These are phyloP conservation scores for Phytophthora pistaciae DNA, from an alignment of 352 stramenopile species.

Conservation along the genomic window DNA sequence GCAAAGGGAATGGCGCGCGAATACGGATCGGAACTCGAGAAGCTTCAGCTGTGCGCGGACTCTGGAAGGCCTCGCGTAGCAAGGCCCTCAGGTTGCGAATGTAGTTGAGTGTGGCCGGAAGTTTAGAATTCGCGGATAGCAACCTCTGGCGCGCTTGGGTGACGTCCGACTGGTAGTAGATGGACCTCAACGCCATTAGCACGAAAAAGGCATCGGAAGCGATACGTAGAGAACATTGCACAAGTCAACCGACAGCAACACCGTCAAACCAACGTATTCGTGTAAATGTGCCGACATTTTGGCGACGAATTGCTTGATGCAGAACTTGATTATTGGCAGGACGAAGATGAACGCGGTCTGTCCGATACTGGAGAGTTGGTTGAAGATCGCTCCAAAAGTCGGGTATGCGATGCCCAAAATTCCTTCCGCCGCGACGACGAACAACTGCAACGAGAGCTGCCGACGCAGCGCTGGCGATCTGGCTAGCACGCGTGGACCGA, in stretches of 20 bases:
- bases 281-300: slow-evolving; percentile 20
- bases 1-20: slow-evolving; percentile 13
- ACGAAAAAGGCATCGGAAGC: slow-evolving; percentile 25
- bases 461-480: slow-evolving; percentile 1
- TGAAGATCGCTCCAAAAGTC: slow-evolving; percentile 20
- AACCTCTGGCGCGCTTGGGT: neutral
- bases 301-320: slow-evolving; percentile 30
- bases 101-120: neutral
- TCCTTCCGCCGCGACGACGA: slow-evolving; percentile 17
- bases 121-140: neutral
- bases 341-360: slow-evolving; percentile 21
- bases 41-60: neutral
- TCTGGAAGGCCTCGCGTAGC: slow-evolving; percentile 1
- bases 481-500: neutral
- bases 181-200: slow-evolving; percentile 10
- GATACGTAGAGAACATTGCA: slow-evolving; percentile 47
- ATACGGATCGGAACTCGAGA: neutral
- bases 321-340: slow-evolving; percentile 24
- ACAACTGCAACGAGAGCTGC: slow-evolving; percentile 9
- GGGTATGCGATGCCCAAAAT: slow-evolving; percentile 13
- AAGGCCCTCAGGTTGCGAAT: neutral
- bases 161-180: slow-evolving; percentile 14
- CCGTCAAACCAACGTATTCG: slow-evolving; percentile 28
- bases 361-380: neutral
- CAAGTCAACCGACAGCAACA: slow-evolving; percentile 43